A percentile compares a stretch with the other conserved stretches of the same genome.
Evolutionary conservation across 352 stramenopile species (phyloP).

Genomic region (Globisporangium apiculatum): DNA sequence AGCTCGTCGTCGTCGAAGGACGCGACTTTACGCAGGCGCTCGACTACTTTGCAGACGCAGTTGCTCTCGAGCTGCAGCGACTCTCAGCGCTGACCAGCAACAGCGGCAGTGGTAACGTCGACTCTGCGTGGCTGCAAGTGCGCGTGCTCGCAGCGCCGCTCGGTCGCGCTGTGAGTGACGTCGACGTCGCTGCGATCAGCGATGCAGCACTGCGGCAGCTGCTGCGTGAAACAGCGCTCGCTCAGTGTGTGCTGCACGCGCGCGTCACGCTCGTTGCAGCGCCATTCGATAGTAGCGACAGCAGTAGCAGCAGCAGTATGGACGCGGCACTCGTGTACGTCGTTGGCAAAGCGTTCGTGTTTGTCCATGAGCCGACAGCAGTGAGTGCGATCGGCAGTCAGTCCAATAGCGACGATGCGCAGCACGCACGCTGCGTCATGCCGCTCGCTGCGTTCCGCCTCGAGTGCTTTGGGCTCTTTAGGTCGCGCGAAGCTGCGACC

Average conservation of each 20-base stretch:
- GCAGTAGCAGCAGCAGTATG: background rate
- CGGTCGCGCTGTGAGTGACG: conserved; percentile 8
- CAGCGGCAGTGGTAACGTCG: background rate
- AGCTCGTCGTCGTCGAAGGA: conserved; percentile 39
- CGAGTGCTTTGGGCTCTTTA: conserved; percentile 25
- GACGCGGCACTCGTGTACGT: conserved; percentile 4
- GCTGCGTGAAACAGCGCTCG: conserved; percentile 14
- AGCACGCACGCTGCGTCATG: conserved; percentile 1
- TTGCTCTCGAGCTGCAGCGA: conserved; percentile 21
- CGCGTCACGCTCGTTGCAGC: background rate
- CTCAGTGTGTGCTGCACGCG: conserved; percentile 14
- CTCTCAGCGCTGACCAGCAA: conserved; percentile 6
- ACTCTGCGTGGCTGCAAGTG: background rate
- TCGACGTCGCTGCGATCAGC: conserved; percentile 8
- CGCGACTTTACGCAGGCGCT: conserved; percentile 22
- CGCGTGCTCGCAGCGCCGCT: conserved; percentile 7
- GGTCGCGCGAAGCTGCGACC: conserved; percentile 8
- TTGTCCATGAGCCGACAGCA: conserved; percentile 22
- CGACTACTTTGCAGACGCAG: conserved; percentile 32
- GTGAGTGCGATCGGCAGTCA: too few relatives aligned
- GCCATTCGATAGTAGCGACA: too few relatives aligned
- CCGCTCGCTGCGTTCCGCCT: conserved; percentile 19
- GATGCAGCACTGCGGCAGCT: conserved; percentile 12
- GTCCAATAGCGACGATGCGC: background rate
- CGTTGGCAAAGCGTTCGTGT: conserved; percentile 31